Percentiles rank a stretch among this genome's conserved stretches.
phyloP scores from a whole-genome alignment of 352 stramenopile genomes.

The Plasmopara viticola region DNA sequence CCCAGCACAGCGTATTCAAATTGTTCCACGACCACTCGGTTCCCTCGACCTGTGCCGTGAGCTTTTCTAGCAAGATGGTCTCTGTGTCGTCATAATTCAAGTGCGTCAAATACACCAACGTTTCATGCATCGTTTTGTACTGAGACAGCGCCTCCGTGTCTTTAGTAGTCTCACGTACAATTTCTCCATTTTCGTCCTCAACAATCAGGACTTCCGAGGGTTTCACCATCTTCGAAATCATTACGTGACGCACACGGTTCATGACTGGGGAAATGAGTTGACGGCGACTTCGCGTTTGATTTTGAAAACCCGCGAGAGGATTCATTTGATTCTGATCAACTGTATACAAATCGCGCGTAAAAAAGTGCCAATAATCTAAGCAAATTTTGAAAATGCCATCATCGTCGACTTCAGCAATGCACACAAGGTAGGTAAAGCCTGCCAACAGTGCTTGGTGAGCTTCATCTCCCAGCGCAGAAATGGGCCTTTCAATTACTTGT shows the following conservation, averaged over 20 bases:
- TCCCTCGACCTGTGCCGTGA: conserved; percentile 88
- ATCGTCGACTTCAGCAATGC: conserved; percentile 89
- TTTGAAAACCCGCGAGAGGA: conserved; percentile 53
- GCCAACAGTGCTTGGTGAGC: conserved; percentile 87
- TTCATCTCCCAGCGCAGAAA: conserved; percentile 69
- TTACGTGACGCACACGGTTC: conserved; percentile 93
- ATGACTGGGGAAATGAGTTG: conserved; percentile 84
- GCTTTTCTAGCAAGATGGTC: conserved; percentile 98
- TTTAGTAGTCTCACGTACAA: conserved; percentile 96
- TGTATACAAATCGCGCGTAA: conserved; percentile 95
- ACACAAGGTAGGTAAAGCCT: conserved; percentile 91
- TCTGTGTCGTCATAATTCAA: conserved; percentile 99
- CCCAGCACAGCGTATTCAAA: conserved; percentile 99
- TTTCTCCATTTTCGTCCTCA: conserved; percentile 98
- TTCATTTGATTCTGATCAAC: conserved; percentile 77
- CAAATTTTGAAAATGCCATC: conserved; percentile 99
- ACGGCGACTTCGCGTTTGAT: conserved; percentile 43
- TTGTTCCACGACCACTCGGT: conserved; percentile 95
- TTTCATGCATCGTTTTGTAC: conserved; percentile 99
- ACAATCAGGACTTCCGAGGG: conserved; percentile 99
- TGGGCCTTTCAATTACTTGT: conserved; percentile 90
- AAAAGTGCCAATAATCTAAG: conserved; percentile 96
- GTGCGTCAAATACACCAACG: conserved; percentile 99
- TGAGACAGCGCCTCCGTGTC: conserved; percentile 98
- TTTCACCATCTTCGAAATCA: conserved; percentile 99